phyloP scores from a whole-genome alignment of 2,329 filamentous ascomycete genomes.

The Botrytis elliptica region DNA sequence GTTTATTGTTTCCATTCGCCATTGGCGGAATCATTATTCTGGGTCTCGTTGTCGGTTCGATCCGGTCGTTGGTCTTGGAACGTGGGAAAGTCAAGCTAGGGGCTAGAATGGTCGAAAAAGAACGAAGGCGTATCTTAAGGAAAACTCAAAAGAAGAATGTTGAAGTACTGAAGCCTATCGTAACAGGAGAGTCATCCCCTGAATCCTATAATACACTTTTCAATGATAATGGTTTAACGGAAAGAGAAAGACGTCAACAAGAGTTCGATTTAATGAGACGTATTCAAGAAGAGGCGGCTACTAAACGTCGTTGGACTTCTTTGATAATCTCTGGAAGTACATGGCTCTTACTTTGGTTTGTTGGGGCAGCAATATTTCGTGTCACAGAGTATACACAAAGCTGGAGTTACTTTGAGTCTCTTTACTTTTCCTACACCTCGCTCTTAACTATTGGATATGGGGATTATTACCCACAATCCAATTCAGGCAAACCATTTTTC shows the following conservation, averaged over 20 bases:
- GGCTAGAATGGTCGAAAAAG: conserved; percentile 59
- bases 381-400: conserved; percentile 50
- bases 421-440: conserved; percentile 85
- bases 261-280: conserved; percentile 80
- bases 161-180: conserved; percentile 49
- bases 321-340: conserved; percentile 65
- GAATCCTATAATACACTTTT: background rate
- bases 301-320: conserved; percentile 71
- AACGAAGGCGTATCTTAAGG: conserved; percentile 50
- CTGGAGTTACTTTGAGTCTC: conserved; percentile 74
- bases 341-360: conserved; percentile 75
- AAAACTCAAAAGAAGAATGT: conserved; percentile 49
- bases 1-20: conserved; percentile 78
- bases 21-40: conserved; percentile 81
- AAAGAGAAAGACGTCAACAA: conserved; percentile 61
- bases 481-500: conserved; percentile 79
- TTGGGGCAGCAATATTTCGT: conserved; percentile 74
- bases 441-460: conserved; percentile 88
- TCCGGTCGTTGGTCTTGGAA: conserved; percentile 64
- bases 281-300: conserved; percentile 66
- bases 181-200: conserved; percentile 9
- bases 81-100: conserved; percentile 54
- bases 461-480: conserved; percentile 73
- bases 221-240: conserved; percentile 37
- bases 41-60: conserved; percentile 78